Evolutionary conservation across 345 rosid genomes (phyloP).

Genomic region (Citrus inodora): DNA sequence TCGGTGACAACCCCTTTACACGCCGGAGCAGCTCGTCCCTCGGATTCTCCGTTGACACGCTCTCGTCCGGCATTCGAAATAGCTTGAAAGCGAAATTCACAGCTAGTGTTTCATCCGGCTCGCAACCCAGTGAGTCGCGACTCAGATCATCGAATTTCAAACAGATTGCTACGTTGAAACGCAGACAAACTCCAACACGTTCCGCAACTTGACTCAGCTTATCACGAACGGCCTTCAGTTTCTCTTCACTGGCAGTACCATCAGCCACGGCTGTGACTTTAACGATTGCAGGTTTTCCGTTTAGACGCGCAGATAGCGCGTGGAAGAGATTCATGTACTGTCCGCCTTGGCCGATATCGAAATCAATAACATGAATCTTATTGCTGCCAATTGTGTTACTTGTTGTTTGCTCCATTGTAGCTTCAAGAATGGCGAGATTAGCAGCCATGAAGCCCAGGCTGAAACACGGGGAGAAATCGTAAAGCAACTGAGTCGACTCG

Average conservation of each 20-base stretch:
- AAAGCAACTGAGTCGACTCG: constrained; percentile 53
- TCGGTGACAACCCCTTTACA: constrained; percentile 68
- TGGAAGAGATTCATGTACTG: constrained; percentile 70
- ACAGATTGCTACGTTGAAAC: constrained; percentile 45
- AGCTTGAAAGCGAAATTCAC: constrained; percentile 85
- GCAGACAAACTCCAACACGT: constrained; percentile 37
- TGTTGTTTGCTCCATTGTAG: constrained; percentile 39
- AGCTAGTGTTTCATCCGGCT: constrained; percentile 58
- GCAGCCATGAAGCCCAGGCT: constrained; percentile 84
- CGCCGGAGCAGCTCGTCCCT: constrained; percentile 90
- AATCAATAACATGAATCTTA: constrained; percentile 72
- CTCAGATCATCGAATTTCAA: constrained; percentile 45
- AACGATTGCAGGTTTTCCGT: constrained; percentile 29
- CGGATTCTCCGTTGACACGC: constrained; percentile 82
- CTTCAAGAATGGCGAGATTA: constrained; percentile 74
- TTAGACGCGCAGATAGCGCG: constrained; percentile 53
- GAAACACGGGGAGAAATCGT: constrained; percentile 76
- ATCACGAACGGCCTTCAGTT: constrained; percentile 44
- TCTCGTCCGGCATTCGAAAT: constrained; percentile 77
- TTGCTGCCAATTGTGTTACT: background rate
- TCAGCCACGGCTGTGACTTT: constrained; percentile 73
- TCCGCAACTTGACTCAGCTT: constrained; percentile 41
- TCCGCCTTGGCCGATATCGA: constrained; percentile 74
- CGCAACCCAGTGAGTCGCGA: constrained; percentile 69
- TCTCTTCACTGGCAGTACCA: constrained; percentile 40